Percentiles rank a stretch among this genome's conserved stretches.
phyloP scores from a whole-genome alignment of 257 asterid species.

The Lycium barbarum region DNA sequence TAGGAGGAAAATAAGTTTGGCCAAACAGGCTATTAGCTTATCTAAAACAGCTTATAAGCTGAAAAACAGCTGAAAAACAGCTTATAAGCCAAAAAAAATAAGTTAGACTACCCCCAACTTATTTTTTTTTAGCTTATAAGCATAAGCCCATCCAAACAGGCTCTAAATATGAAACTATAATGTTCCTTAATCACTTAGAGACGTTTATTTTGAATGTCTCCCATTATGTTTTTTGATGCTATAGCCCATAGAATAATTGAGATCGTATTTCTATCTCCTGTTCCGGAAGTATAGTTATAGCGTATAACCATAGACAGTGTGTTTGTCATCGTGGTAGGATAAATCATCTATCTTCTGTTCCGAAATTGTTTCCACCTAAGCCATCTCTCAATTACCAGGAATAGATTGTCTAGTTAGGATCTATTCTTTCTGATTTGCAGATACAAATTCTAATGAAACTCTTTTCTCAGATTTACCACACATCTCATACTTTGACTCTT shows the following conservation, averaged over 20 bases:
- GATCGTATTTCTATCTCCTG: background rate
- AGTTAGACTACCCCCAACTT: no score
- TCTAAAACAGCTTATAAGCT: no score
- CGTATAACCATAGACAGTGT: background rate
- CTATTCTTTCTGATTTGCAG: background rate
- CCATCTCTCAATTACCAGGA: background rate
- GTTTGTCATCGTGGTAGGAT: background rate
- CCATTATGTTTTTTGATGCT: background rate
- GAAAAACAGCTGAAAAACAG: no score
- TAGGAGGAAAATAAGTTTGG: no score
- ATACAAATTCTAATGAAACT: background rate
- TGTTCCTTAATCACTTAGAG: background rate
- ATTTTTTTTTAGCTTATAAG: no score
- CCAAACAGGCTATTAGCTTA: no score
- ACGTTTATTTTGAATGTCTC: background rate
- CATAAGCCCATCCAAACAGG: no score
- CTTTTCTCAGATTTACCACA: background rate
- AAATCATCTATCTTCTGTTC: background rate
- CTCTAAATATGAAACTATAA: background rate
- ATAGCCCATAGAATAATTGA: background rate
- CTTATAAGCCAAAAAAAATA: no score
- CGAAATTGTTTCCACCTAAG: background rate
- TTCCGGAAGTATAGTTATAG: background rate
- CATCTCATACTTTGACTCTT: background rate
- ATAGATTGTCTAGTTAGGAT: background rate